Conservation (phyloP, 192 early-diverging fungal genomes). For the Coemansia sp. region DNA sequence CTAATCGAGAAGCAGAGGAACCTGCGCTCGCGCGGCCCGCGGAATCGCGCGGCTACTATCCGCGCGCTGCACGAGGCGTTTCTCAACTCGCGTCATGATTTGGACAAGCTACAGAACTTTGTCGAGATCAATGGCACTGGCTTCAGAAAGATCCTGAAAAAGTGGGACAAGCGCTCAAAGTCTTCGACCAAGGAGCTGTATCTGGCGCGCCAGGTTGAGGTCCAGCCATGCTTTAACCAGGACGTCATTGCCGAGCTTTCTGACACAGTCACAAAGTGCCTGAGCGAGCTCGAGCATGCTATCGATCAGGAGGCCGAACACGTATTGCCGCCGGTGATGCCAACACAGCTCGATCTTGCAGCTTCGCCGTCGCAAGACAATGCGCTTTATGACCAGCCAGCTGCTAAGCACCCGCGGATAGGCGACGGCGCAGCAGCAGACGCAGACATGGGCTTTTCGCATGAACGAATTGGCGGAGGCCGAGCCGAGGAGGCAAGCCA, state of each 20-base stretch:
- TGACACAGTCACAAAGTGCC: slow-evolving; percentile 68
- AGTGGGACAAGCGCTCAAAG: slow-evolving; percentile 99
- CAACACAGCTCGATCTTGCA: slow-evolving; percentile 24
- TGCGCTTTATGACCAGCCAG: slow-evolving; percentile 4
- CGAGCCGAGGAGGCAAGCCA: neutral
- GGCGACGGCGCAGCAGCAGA: too few relatives aligned
- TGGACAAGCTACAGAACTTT: slow-evolving; percentile 97
- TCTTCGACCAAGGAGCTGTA: slow-evolving; percentile 97
- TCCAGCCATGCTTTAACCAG: slow-evolving; percentile 97
- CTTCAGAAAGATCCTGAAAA: slow-evolving; percentile 98
- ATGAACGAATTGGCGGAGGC: neutral
- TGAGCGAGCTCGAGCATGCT: slow-evolving; percentile 75
- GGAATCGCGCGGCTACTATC: slow-evolving; percentile 57
- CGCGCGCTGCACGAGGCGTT: slow-evolving; percentile 86
- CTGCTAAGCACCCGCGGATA: slow-evolving; percentile 4
- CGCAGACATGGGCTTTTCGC: neutral
- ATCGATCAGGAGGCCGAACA: slow-evolving; percentile 48
- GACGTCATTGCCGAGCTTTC: slow-evolving; percentile 87
- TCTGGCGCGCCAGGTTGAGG: slow-evolving; percentile 93
- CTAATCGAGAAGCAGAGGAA: slow-evolving; percentile 77
- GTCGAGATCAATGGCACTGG: slow-evolving; percentile 95
- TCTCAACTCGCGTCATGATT: slow-evolving; percentile 85
- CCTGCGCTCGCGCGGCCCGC: slow-evolving; percentile 55
- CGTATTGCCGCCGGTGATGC: slow-evolving; percentile 16
- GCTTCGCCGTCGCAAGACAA: slow-evolving; percentile 38